These are phyloP conservation scores for Myriangium duriaei DNA, from an alignment of 2,329 filamentous ascomycete species.

Conservation along the genomic window DNA sequence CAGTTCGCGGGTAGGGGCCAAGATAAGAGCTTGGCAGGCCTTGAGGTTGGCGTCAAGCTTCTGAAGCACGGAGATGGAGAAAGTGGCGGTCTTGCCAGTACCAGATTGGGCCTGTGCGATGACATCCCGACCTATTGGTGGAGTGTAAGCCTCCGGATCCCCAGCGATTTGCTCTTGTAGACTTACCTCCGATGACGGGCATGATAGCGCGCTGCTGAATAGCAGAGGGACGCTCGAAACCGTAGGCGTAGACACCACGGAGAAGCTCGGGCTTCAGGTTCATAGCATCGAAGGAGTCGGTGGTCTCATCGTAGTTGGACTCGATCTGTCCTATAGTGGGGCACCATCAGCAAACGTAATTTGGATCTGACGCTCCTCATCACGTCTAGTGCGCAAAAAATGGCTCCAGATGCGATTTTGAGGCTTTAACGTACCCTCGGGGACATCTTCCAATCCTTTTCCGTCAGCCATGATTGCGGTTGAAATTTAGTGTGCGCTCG, in stretches of 20 bases:
- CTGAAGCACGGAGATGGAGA: slow-evolving; percentile 98
- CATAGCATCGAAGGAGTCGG: slow-evolving; percentile 99
- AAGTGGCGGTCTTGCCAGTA: slow-evolving; percentile 99
- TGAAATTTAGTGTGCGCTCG: slow-evolving; percentile 24
- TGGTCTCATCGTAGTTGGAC: slow-evolving; percentile 99
- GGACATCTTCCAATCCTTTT: slow-evolving; percentile 96
- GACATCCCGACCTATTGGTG: slow-evolving; percentile 74
- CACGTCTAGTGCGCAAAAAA: slow-evolving; percentile 3
- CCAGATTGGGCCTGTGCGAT: slow-evolving; percentile 99
- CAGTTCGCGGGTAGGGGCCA: slow-evolving; percentile 94
- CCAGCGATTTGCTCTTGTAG: slow-evolving; percentile 3
- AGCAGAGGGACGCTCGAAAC: slow-evolving; percentile 98
- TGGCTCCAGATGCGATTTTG: background rate
- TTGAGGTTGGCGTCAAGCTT: slow-evolving; percentile 94
- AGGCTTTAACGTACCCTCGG: slow-evolving; percentile 60
- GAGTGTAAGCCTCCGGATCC: slow-evolving; percentile 10
- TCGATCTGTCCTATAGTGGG: slow-evolving; percentile 77
- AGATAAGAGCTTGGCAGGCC: slow-evolving; percentile 92
- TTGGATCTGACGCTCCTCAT: background rate
- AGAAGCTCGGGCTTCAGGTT: slow-evolving; percentile 93
- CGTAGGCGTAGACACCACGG: slow-evolving; percentile 97
- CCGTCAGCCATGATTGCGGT: slow-evolving; percentile 96
- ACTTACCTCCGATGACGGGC: slow-evolving; percentile 97
- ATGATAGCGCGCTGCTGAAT: slow-evolving; percentile 99
- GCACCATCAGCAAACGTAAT: slow-evolving; percentile 2